A percentile compares a stretch with the other conserved stretches of the same genome.
These are phyloP conservation scores for Kwoniella shandongensis DNA, from an alignment of 768 basidiomycete genomes.

Conservation along the genomic window DNA sequence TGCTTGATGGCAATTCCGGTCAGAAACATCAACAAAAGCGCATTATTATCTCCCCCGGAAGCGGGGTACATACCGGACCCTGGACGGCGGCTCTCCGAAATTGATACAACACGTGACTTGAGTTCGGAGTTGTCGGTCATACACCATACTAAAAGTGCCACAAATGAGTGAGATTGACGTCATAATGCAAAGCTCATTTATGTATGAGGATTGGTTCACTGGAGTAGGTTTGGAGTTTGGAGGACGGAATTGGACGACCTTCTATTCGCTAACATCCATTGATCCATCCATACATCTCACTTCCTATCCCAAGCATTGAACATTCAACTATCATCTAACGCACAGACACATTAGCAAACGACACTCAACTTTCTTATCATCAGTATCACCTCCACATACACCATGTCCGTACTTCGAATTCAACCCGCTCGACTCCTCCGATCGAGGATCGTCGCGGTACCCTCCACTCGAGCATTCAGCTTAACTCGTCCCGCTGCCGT, in stretches of 20 bases:
- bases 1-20: no score
- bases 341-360: neutral
- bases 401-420: constrained; percentile 30
- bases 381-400: neutral
- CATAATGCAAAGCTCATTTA: no score
- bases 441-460: constrained; percentile 4
- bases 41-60: no score
- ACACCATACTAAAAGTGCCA: no score
- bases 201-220: no score
- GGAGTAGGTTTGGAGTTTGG: neutral
- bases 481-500: neutral
- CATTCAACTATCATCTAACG: neutral
- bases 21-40: no score
- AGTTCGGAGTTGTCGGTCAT: no score
- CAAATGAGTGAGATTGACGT: no score
- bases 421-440: constrained; percentile 19
- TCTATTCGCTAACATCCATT: neutral
- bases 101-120: no score
- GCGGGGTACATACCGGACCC: no score
- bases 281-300: no score
- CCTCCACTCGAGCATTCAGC: constrained; percentile 13
- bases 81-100: no score
- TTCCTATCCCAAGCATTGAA: neutral
- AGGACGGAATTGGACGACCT: neutral
- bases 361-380: neutral